phyloP scores from a whole-genome alignment of 805 yeast species.

The Helenozyma rhizophorensis region DNA sequence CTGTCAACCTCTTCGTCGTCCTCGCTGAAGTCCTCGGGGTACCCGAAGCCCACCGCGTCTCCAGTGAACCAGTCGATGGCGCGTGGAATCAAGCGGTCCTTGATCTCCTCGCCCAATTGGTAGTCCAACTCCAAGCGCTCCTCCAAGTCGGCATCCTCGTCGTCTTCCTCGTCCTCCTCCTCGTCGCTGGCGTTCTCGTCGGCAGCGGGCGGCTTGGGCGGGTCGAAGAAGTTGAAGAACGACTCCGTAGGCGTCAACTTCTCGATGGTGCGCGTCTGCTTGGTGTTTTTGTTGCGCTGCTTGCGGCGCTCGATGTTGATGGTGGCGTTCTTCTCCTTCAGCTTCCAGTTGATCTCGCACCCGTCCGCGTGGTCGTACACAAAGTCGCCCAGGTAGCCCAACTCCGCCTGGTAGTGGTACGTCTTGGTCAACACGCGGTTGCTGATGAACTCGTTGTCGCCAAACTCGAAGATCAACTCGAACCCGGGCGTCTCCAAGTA shows the following conservation, averaged over 20 bases:
- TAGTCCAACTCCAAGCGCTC: constrained; percentile 86
- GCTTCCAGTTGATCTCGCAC: constrained; percentile 75
- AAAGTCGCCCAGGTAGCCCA: constrained; percentile 93
- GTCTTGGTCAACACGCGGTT: constrained; percentile 74
- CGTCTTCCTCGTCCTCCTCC: constrained; percentile 51
- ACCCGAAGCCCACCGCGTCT: constrained; percentile 76
- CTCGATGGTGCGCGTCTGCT: constrained; percentile 93
- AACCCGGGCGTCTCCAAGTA: constrained; percentile 87
- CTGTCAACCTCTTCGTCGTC: constrained; percentile 59
- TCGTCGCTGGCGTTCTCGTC: constrained; percentile 49
- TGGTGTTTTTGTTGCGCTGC: constrained; percentile 94
- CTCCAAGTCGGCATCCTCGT: constrained; percentile 71
- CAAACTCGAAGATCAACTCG: constrained; percentile 77
- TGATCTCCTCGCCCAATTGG: constrained; percentile 92
- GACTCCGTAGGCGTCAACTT: constrained; percentile 92
- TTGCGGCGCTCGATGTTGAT: constrained; percentile 87
- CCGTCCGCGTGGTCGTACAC: constrained; percentile 98
- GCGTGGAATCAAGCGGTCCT: constrained; percentile 92
- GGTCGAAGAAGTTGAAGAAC: constrained; percentile 92
- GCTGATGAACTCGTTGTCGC: constrained; percentile 69
- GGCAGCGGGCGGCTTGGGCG: constrained; percentile 71
- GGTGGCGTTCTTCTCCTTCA: constrained; percentile 78
- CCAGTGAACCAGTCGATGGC: constrained; percentile 99
- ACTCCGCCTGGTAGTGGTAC: constrained; percentile 88
- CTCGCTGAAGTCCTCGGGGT: constrained; percentile 54